Evolutionary conservation across 805 yeast species (phyloP).

Genomic region (Metschnikowia koreensis): DNA sequence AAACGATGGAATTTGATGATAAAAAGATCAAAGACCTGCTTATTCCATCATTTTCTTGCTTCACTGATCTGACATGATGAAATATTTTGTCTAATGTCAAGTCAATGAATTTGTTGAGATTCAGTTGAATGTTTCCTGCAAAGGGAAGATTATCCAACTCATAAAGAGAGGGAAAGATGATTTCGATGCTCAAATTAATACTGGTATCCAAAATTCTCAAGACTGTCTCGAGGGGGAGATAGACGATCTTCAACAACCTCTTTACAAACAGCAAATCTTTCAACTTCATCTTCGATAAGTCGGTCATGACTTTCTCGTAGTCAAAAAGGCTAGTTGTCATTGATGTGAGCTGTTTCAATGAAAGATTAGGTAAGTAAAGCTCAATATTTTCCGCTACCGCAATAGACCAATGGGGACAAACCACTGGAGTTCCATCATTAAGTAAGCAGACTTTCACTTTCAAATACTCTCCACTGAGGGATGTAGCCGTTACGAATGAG

Average conservation of each 20-base stretch:
- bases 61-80: constrained; percentile 61
- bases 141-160: constrained; percentile 41
- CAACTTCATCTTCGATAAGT: constrained; percentile 36
- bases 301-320: constrained; percentile 38
- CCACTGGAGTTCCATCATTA: constrained; percentile 82
- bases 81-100: constrained; percentile 67
- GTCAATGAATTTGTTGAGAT: constrained; percentile 76
- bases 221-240: constrained; percentile 59
- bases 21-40: constrained; percentile 74
- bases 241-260: constrained; percentile 44
- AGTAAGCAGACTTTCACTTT: constrained; percentile 68
- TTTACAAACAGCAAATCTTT: constrained; percentile 42
- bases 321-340: constrained; percentile 41
- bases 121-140: constrained; percentile 42
- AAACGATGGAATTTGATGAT: constrained; percentile 83
- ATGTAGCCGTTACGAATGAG: constrained; percentile 87
- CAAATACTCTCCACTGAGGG: constrained; percentile 77
- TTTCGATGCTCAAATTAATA: constrained; percentile 70
- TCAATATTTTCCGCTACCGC: constrained; percentile 50
- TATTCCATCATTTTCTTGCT: constrained; percentile 16
- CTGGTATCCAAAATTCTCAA: constrained; percentile 54
- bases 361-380: constrained; percentile 60
- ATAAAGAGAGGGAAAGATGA: constrained; percentile 66
- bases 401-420: constrained; percentile 66
- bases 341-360: constrained; percentile 43